Base-by-base conservation (phyloP, 345 rosid genomes). In the Erucastrum elatum region DNA sequence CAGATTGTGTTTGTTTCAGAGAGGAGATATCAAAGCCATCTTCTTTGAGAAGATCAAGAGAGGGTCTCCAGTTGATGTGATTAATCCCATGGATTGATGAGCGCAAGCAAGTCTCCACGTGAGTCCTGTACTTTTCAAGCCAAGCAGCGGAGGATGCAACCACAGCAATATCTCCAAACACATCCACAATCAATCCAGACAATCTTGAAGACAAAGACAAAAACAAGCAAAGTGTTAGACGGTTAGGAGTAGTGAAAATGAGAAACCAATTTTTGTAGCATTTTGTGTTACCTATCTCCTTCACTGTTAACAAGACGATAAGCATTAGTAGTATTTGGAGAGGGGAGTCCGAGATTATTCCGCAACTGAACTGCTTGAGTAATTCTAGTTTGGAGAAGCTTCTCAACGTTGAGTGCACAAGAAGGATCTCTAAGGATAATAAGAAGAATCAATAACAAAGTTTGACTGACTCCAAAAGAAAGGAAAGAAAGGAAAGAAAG, bases 61-160 rank as follows among this genome's bases (percentile, higher is more conserved):
- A 92, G 0, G 93, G 95, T 83, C 97, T 88, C 97, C 98, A 94
- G 75, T 86, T 90, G 66, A 91, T 77, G 82, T 91, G 90, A 81
- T 81, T 81, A 64, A 94, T 85, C 66, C 82, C 90, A 62, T 82
- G 75, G 70, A 90, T 75, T 78, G 84, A 85, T 78, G 84, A 85
- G 75, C 87, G 74, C 26, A 91, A 80, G 83, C 86, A 88, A 78
- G 84, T 80, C 85, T 90, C 86, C 21, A 94, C 77, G 67, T 92
- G 83, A 49, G 44, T 66, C 85, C 80, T 94, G 82, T 91, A 85
- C 82, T 90, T 90, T 84, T 94, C 98, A 79, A 94, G 88, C 97
- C 97, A 92, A 79, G 97, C 97, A 76, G 97, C 97, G 66, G 97
- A 94, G 21, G 97, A 92, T 74, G 98, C 97, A 39, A 92, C 82